Evolutionary conservation across 2,329 filamentous ascomycete species (phyloP).

Genomic region (Bisporella sp.): DNA sequence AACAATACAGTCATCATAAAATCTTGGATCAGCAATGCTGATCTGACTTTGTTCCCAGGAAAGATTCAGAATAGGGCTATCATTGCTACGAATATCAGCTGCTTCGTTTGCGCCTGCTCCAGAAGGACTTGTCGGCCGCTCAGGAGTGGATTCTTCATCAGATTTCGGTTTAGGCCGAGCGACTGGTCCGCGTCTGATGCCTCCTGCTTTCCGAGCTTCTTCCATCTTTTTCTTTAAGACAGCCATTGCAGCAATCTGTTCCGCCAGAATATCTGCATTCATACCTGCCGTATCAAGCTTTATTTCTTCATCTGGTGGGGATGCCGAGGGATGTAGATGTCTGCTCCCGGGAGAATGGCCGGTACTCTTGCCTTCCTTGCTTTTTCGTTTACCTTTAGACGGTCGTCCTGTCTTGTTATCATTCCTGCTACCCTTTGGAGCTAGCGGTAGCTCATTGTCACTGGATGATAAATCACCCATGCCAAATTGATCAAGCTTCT

Average conservation of each 20-base stretch:
- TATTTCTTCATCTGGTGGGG: background rate
- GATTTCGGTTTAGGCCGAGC: background rate
- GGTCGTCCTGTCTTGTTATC: background rate
- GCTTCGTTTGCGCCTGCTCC: background rate
- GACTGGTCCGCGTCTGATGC: background rate
- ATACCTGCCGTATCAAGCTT: background rate
- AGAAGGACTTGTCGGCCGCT: constrained; percentile 1
- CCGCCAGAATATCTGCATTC: background rate
- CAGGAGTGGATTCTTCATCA: background rate
- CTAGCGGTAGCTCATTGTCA: background rate
- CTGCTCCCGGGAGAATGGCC: background rate
- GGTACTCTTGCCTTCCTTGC: background rate
- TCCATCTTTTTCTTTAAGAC: background rate
- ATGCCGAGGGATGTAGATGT: background rate
- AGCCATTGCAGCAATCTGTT: background rate
- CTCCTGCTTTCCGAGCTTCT: background rate
- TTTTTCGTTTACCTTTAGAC: background rate
- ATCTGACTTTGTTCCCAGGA: constrained; percentile 3
- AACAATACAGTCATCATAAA: constrained; percentile 21
- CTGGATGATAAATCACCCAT: background rate
- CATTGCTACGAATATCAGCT: background rate
- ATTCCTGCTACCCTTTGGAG: background rate
- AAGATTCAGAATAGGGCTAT: background rate
- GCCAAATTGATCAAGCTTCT: background rate
- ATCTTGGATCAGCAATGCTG: constrained; percentile 20